A percentile compares a stretch with the other conserved stretches of the same genome.
Conservation (phyloP, 768 basidiomycete species). For the Goffeauzyma gilvescens region DNA sequence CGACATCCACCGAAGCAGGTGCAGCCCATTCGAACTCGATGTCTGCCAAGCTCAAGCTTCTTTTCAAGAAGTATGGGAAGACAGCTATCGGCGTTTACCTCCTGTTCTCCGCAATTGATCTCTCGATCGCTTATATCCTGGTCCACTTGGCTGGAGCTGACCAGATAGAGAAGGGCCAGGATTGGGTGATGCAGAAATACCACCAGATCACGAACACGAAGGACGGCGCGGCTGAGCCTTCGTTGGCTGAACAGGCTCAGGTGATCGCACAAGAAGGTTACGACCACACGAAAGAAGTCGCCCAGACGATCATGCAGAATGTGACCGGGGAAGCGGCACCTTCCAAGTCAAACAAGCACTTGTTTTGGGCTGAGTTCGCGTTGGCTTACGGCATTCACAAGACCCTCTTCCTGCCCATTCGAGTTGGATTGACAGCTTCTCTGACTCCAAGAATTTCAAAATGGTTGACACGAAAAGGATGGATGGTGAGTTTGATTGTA, state of each 20-base stretch:
- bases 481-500: no score
- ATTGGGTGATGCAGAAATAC: constrained; percentile 29
- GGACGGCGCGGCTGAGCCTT: constrained; percentile 16
- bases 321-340: constrained; percentile 2
- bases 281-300: constrained; percentile 2
- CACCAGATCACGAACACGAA: constrained; percentile 9
- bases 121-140: constrained; percentile 61
- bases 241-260: constrained; percentile 6
- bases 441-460: constrained; percentile 68
- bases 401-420: constrained; percentile 68
- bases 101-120: constrained; percentile 55
- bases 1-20: no score
- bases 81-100: constrained; percentile 84
- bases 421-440: constrained; percentile 72
- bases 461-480: constrained; percentile 63
- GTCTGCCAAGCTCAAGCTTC: constrained; percentile 47
- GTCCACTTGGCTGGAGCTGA: constrained; percentile 81
- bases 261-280: constrained; percentile 4
- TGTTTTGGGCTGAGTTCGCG: constrained; percentile 76
- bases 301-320: constrained; percentile 5
- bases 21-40: no score
- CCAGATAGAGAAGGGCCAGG: constrained; percentile 53
- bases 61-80: constrained; percentile 86
- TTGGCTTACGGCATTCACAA: constrained; percentile 94
- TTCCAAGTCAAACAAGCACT: constrained; percentile 38